A percentile compares a stretch with the other conserved stretches of the same genome.
phyloP scores from a whole-genome alignment of 2,329 filamentous ascomycete species.

The Sporothrix pallida region DNA sequence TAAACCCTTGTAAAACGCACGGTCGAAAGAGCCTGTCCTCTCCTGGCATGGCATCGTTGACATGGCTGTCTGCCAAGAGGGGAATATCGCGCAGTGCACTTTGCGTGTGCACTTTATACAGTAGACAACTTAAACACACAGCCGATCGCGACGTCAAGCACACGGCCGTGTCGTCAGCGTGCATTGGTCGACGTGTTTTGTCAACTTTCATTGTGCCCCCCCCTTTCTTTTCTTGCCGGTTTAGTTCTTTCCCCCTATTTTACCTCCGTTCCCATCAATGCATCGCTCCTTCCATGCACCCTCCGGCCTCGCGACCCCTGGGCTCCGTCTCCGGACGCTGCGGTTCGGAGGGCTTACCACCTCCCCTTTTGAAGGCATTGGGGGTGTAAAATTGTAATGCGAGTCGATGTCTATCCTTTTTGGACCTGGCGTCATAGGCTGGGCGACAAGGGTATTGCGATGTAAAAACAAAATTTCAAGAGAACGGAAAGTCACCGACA shows the following conservation, averaged over 20 bases:
- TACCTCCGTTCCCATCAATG: background rate
- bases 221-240: background rate
- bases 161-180: conserved; percentile 21
- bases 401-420: conserved; percentile 2
- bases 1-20: too few relatives aligned
- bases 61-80: conserved; percentile 11
- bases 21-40: background rate
- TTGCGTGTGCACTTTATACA: background rate
- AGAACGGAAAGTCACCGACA: background rate
- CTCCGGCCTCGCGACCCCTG: conserved; percentile 1
- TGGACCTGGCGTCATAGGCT: conserved; percentile 12
- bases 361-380: background rate
- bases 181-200: conserved; percentile 4
- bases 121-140: too few relatives aligned
- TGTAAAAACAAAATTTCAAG: background rate
- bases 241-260: background rate
- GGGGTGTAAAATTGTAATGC: too few relatives aligned
- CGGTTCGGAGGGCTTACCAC: conserved; percentile 7
- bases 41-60: background rate
- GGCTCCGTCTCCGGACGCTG: background rate
- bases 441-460: conserved; percentile 5
- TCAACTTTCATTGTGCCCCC: background rate
- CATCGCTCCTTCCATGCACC: background rate
- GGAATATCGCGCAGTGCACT: conserved; percentile 1
- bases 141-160: conserved; percentile 20